Evolutionary conservation across 129 eudicot genomes (phyloP).

Genomic region (Rutidosis leptorrhynchoides): DNA sequence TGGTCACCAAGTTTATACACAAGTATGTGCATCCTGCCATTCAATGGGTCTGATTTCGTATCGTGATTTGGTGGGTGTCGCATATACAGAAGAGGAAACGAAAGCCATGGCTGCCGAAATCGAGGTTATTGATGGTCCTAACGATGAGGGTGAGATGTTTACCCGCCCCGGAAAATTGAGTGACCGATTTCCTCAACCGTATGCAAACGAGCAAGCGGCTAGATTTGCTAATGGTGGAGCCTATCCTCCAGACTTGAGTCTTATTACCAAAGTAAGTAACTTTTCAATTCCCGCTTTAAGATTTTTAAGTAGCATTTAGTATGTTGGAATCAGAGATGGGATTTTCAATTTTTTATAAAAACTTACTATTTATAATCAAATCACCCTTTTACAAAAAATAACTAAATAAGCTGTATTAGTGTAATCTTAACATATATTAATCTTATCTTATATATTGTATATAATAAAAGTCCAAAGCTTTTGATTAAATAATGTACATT

Average conservation of each 20-base stretch:
- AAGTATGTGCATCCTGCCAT: constrained; percentile 95
- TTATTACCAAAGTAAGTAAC: constrained; percentile 77
- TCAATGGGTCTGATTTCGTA: constrained; percentile 83
- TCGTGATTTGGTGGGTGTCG: constrained; percentile 91
- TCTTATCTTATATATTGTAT: background rate
- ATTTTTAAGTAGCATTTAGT: background rate
- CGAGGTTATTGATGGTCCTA: constrained; percentile 89
- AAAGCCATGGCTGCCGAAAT: constrained; percentile 96
- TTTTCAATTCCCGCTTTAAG: background rate
- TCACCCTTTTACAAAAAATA: background rate
- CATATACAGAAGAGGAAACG: constrained; percentile 88
- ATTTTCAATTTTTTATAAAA: too few relatives aligned
- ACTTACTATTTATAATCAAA: too few relatives aligned
- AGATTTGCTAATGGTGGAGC: constrained; percentile 95
- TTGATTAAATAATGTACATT: background rate
- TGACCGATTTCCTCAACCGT: constrained; percentile 87
- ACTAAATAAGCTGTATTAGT: background rate
- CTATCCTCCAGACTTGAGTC: constrained; percentile 89
- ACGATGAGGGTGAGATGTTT: constrained; percentile 95
- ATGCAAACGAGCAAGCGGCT: constrained; percentile 80
- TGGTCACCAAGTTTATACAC: constrained; percentile 87
- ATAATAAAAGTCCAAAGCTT: background rate
- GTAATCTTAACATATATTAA: too few relatives aligned
- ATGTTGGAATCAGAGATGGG: background rate
- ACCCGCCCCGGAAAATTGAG: constrained; percentile 87